Percentiles rank a stretch among this genome's conserved stretches.
Evolutionary conservation across 2,329 filamentous ascomycete genomes (phyloP).

Genomic region (Ophiocordyceps unilateralis): DNA sequence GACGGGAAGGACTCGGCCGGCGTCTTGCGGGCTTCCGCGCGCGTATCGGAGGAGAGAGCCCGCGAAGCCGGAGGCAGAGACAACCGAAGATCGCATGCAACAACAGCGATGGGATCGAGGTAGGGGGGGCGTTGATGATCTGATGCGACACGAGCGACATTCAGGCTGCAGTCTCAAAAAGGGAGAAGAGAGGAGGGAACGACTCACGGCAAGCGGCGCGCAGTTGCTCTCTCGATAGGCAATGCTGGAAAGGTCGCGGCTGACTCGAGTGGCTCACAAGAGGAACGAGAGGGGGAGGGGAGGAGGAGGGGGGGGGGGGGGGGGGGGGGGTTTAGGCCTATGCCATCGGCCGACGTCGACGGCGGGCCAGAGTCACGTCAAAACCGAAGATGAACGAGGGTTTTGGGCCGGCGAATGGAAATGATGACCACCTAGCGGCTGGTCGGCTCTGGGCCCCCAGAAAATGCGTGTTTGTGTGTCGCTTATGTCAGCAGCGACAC

Average conservation of each 20-base stretch:
- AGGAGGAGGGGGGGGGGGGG: no score
- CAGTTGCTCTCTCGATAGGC: not conserved
- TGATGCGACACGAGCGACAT: not conserved
- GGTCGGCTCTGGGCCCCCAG: slow-evolving; percentile 7
- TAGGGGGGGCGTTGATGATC: not conserved
- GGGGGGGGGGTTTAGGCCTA: slow-evolving; percentile 5
- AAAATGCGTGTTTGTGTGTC: slow-evolving; percentile 5
- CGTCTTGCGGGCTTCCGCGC: not conserved
- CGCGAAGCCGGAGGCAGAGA: not conserved
- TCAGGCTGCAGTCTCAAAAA: slow-evolving; percentile 3
- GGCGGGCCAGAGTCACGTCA: slow-evolving; percentile 1
- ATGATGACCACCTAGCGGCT: slow-evolving; percentile 8
- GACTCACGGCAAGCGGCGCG: not conserved
- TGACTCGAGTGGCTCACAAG: not conserved
- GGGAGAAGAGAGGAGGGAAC: not conserved
- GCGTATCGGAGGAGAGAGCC: not conserved
- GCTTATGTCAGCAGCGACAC: slow-evolving; percentile 4
- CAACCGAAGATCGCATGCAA: not conserved
- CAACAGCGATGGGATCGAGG: not conserved
- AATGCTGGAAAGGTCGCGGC: not conserved
- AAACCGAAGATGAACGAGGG: not conserved
- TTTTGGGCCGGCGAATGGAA: slow-evolving; percentile 1
- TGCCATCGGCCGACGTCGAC: slow-evolving; percentile 7
- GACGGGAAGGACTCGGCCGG: not conserved
- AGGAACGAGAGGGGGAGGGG: no score